Conservation (phyloP, 2,329 filamentous ascomycete genomes). For the Penicillium hordei region DNA sequence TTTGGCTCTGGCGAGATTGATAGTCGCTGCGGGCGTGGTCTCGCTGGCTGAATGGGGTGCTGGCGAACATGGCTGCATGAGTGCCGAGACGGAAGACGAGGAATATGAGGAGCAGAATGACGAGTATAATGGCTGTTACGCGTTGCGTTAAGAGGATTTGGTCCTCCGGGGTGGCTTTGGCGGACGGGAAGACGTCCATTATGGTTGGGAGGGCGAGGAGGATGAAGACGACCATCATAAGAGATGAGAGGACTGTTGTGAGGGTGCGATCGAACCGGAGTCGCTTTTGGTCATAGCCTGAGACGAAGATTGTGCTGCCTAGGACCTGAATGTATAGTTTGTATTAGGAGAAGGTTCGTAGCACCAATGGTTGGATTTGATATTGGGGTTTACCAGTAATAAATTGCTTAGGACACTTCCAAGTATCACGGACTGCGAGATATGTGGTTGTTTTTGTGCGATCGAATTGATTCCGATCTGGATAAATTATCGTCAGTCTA, state of each 20-base stretch:
- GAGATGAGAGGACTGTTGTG: slow-evolving; percentile 22
- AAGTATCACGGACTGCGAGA: slow-evolving; percentile 82
- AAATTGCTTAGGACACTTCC: slow-evolving; percentile 83
- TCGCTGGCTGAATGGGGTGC: slow-evolving; percentile 10
- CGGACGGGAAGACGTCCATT: slow-evolving; percentile 19
- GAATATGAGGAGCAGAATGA: slow-evolving; percentile 12
- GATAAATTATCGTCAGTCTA: background rate
- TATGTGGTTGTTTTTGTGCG: slow-evolving; percentile 65
- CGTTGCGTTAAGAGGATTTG: slow-evolving; percentile 14
- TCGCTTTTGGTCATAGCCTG: slow-evolving; percentile 19
- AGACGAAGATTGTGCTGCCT: slow-evolving; percentile 13
- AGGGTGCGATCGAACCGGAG: slow-evolving; percentile 20
- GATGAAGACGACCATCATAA: slow-evolving; percentile 23
- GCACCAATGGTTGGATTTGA: background rate
- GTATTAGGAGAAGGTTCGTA: background rate
- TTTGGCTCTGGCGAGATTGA: background rate
- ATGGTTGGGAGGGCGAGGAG: slow-evolving; percentile 18
- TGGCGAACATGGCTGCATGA: slow-evolving; percentile 18
- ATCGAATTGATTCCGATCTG: slow-evolving; percentile 64
- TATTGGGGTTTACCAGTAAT: slow-evolving; percentile 58
- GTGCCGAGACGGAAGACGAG: slow-evolving; percentile 19
- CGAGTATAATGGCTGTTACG: slow-evolving; percentile 9
- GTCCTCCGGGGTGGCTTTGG: slow-evolving; percentile 5
- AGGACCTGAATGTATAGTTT: slow-evolving; percentile 11
- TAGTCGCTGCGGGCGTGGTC: background rate